These are phyloP conservation scores for Perilla frutescens DNA, from an alignment of 257 asterid genomes.

Conservation along the genomic window DNA sequence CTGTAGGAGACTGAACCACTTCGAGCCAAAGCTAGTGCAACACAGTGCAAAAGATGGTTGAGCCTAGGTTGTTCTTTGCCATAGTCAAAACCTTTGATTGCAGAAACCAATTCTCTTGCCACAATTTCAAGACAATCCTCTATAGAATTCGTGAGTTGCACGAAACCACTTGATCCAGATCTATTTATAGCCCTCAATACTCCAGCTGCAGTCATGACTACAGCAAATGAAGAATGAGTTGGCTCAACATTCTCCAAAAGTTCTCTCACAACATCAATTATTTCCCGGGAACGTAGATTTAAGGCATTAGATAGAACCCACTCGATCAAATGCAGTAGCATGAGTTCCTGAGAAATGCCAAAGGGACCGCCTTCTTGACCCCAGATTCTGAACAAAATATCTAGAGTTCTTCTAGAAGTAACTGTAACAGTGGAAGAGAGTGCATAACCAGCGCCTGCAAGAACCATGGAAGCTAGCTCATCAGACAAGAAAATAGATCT, in stretches of 20 bases:
- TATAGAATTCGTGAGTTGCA: constrained; percentile 51
- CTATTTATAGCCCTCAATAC: constrained; percentile 69
- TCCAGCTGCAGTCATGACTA: constrained; percentile 88
- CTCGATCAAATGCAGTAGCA: constrained; percentile 86
- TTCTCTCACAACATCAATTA: constrained; percentile 56
- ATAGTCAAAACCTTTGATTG: constrained; percentile 36
- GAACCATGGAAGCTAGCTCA: constrained; percentile 57
- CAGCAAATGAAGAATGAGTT: constrained; percentile 56
- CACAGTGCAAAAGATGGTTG: constrained; percentile 62
- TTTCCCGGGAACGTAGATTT: constrained; percentile 52
- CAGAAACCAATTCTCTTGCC: constrained; percentile 53
- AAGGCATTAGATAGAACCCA: constrained; percentile 74
- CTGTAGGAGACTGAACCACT: constrained; percentile 67
- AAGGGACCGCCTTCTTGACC: constrained; percentile 58
- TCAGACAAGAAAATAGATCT: constrained; percentile 52
- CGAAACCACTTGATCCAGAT: constrained; percentile 63
- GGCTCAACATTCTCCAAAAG: constrained; percentile 54
- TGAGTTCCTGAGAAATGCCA: constrained; percentile 65
- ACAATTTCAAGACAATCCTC: constrained; percentile 60
- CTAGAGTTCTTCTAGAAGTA: constrained; percentile 56
- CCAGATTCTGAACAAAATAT: constrained; percentile 66
- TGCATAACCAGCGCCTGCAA: constrained; percentile 88
- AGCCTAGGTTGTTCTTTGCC: constrained; percentile 37
- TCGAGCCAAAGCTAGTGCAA: constrained; percentile 78
- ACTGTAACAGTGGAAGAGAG: constrained; percentile 59